These are phyloP conservation scores for Populus davidiana DNA, from an alignment of 345 rosid genomes.

Conservation along the genomic window DNA sequence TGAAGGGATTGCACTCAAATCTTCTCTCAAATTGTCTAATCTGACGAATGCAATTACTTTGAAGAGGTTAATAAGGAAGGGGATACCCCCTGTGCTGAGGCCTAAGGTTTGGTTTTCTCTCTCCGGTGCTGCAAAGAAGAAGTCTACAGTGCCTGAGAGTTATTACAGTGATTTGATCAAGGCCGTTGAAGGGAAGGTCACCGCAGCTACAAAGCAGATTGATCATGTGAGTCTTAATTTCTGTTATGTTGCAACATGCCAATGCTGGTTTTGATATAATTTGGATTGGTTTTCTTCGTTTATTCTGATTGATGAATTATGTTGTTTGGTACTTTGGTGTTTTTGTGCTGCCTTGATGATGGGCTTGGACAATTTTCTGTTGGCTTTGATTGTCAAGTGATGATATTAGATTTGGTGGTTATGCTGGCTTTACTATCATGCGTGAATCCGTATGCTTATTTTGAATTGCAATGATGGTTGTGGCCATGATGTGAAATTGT, in stretches of 20 bases:
- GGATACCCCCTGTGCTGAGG: constrained; percentile 92
- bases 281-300: constrained; percentile 10
- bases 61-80: constrained; percentile 91
- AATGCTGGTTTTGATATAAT: neutral
- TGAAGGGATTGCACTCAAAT: constrained; percentile 76
- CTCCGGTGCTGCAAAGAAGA: constrained; percentile 99
- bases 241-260: neutral
- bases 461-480: neutral
- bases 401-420: constrained; percentile 4
- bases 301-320: neutral
- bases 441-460: neutral
- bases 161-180: constrained; percentile 77
- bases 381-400: neutral
- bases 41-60: constrained; percentile 79
- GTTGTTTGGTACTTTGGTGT: neutral
- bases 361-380: neutral
- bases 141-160: constrained; percentile 95
- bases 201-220: constrained; percentile 91
- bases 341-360: neutral
- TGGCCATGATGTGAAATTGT: neutral
- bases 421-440: neutral
- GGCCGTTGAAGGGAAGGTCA: constrained; percentile 93
- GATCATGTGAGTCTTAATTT: constrained; percentile 76
- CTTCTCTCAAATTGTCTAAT: constrained; percentile 76
- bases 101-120: constrained; percentile 99